Evolutionary conservation across 192 early-diverging fungal species (phyloP).

Genomic region (Entomortierella beljakovae): DNA sequence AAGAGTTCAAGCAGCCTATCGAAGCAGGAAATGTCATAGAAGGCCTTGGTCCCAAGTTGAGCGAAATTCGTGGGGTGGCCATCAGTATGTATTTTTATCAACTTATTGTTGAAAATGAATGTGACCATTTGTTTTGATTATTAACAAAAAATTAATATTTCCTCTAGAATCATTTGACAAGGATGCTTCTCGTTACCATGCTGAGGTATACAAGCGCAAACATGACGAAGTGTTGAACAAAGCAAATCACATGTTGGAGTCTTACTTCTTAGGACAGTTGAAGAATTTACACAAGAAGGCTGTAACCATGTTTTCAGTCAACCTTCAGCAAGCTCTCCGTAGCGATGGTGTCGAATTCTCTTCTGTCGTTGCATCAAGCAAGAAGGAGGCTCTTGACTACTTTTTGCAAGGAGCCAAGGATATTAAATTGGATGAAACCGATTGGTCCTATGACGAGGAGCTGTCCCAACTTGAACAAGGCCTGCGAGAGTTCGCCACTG

Average conservation of each 20-base stretch:
- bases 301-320: conserved; percentile 72
- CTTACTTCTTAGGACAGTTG: conserved; percentile 87
- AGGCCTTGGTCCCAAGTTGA: conserved; percentile 76
- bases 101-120: too few relatives aligned
- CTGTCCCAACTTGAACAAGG: conserved; percentile 68
- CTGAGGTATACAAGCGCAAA: conserved; percentile 89
- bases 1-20: conserved; percentile 73
- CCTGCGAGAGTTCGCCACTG: conserved; percentile 64
- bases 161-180: conserved; percentile 82
- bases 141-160: neutral
- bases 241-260: conserved; percentile 80
- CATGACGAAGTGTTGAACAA: conserved; percentile 82
- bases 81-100: conserved; percentile 51
- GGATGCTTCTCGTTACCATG: conserved; percentile 91
- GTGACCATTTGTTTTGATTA: too few relatives aligned
- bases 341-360: conserved; percentile 74
- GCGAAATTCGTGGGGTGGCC: conserved; percentile 65
- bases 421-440: conserved; percentile 71
- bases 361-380: conserved; percentile 60
- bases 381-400: conserved; percentile 58
- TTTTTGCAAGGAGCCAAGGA: conserved; percentile 66
- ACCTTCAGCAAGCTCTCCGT: conserved; percentile 65
- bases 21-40: conserved; percentile 84
- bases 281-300: conserved; percentile 86
- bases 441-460: conserved; percentile 78